Evolutionary conservation across 2,329 filamentous ascomycete species (phyloP).

Genomic region (Trichoderma citrinoviride): DNA sequence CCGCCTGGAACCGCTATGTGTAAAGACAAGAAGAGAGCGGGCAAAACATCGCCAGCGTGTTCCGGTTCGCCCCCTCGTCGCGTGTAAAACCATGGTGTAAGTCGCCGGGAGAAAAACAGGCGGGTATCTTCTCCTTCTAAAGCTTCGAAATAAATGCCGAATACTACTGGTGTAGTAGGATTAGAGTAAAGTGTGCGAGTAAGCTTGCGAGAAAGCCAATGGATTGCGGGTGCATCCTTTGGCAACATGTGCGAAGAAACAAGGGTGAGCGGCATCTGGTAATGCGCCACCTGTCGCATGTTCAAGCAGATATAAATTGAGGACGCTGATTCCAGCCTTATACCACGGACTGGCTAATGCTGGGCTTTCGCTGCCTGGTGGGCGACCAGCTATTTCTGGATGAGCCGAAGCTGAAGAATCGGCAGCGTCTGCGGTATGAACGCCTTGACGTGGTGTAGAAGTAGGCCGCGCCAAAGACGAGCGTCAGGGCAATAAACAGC

Average conservation of each 20-base stretch:
- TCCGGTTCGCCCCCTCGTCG: neutral
- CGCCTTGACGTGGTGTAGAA: conserved; percentile 13
- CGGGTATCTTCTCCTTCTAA: conserved; percentile 5
- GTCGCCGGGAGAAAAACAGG: neutral
- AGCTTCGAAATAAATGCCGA: neutral
- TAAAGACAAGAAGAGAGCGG: conserved; percentile 2
- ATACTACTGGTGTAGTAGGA: conserved; percentile 13
- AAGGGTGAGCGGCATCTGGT: neutral
- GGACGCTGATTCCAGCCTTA: neutral
- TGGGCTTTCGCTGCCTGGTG: conserved; percentile 19
- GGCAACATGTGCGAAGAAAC: neutral
- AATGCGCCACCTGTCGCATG: neutral
- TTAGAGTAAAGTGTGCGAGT: neutral
- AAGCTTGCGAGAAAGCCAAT: neutral
- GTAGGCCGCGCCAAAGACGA: conserved; percentile 12
- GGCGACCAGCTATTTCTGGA: conserved; percentile 19
- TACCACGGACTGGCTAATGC: conserved; percentile 16
- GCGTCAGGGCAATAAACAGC: conserved; percentile 15
- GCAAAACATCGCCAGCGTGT: conserved; percentile 8
- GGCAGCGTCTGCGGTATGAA: conserved; percentile 17
- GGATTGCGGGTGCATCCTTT: neutral
- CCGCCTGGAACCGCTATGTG: conserved; percentile 4
- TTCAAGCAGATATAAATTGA: neutral
- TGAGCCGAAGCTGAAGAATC: conserved; percentile 15
- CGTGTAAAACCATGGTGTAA: neutral